Evolutionary conservation across 345 rosid genomes (phyloP), one percentile per base, ranked within the genome.

Genomic region (Clausena lansium): DNA sequence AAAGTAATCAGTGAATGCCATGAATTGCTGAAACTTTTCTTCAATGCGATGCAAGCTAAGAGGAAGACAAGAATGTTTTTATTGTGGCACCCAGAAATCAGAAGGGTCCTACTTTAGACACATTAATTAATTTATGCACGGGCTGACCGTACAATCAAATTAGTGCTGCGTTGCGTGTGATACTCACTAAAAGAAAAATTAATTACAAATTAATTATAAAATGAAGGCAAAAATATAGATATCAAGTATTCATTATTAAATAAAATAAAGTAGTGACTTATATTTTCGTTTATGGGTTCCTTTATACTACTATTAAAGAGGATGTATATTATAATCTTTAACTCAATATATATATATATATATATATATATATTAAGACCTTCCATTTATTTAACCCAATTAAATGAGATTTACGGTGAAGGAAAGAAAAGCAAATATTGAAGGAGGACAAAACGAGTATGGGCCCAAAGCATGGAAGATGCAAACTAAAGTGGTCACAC

Each of bases 361-460:
- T n/a, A n/a, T n/a, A n/a, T n/a, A n/a, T n/a, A n/a, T n/a, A n/a
- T n/a, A n/a, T n/a, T 41, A 3, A 41, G 50, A 41, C 14, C 50
- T 41, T 10, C 50, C 15, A 13, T 45, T 45, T 45, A 1, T 45
- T 45, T 45, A 11, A 45, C 11, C 50, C 15, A 45, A 45, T 45
- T 45, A 45, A 10, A 45, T 45, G 17, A 11, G 50, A 45, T 45
- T 45, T 45, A 45, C 13, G 50, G 50, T 4, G 27, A 5, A 27
- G 52, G 25, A 67, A 67, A 39, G 39, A 4, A 9, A 55, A 47
- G 39, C 14, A 30, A 45, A 59, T 8, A 13, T 33, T 15, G 65
- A 6, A 70, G 60, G 47, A 70, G 83, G 81, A 80, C 84, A 83
- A 84, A 85, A 80, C 82, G 66, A 72, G 80, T 2, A 76, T 75